phyloP scores from a whole-genome alignment of 2,329 filamentous ascomycete genomes.

The Penicillium sp. region DNA sequence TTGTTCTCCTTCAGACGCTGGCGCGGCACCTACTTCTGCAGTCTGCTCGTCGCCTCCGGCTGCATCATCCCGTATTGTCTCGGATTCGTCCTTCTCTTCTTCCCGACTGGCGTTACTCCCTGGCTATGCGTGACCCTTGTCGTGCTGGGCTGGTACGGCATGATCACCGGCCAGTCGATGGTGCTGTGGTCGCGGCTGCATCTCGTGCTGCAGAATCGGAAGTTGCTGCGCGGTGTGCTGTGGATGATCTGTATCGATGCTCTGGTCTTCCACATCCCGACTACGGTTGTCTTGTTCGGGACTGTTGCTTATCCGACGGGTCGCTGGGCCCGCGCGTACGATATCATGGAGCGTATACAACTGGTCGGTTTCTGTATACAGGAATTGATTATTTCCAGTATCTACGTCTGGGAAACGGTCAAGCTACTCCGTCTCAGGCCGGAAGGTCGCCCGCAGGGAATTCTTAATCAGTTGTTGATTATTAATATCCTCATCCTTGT shows the following conservation, averaged over 20 bases:
- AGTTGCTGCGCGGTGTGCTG: slow-evolving; percentile 35
- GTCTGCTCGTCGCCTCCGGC: slow-evolving; percentile 39
- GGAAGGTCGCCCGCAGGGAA: slow-evolving; percentile 13
- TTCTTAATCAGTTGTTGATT: slow-evolving; percentile 48
- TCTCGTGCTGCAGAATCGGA: slow-evolving; percentile 38
- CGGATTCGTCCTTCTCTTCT: slow-evolving; percentile 44
- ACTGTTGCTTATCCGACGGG: slow-evolving; percentile 18
- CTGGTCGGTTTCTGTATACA: slow-evolving; percentile 53
- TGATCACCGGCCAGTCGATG: slow-evolving; percentile 46
- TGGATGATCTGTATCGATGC: slow-evolving; percentile 45
- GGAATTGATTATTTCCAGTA: slow-evolving; percentile 49
- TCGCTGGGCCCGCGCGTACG: slow-evolving; percentile 31
- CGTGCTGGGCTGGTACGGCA: slow-evolving; percentile 38
- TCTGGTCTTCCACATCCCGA: slow-evolving; percentile 40
- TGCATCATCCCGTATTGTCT: slow-evolving; percentile 41
- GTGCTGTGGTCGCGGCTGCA: slow-evolving; percentile 48
- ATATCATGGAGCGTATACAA: slow-evolving; percentile 51
- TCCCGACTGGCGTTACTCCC: slow-evolving; percentile 27
- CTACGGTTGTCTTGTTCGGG: slow-evolving; percentile 38
- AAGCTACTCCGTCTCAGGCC: slow-evolving; percentile 22
- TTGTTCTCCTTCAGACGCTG: slow-evolving; percentile 44
- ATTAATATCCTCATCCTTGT: slow-evolving; percentile 47
- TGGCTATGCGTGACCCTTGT: slow-evolving; percentile 38
- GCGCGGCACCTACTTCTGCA: slow-evolving; percentile 48
- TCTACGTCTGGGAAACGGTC: slow-evolving; percentile 52